Conservation (phyloP, 2,329 filamentous ascomycete genomes). For the Stachybotrys elegans region DNA sequence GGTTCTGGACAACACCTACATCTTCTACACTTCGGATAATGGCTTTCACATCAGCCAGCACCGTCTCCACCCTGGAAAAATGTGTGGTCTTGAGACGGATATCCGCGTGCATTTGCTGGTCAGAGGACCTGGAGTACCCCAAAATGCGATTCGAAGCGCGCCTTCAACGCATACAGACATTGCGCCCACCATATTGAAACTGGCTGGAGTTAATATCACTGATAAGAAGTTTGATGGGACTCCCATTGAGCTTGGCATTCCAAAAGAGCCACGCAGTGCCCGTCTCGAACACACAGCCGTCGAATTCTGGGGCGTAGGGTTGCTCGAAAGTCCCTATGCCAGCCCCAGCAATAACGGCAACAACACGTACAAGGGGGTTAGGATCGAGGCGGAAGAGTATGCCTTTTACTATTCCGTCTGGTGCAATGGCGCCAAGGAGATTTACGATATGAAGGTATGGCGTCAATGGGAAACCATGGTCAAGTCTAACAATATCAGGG, state of each 20-base stretch:
- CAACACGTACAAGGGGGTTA: constrained; percentile 58
- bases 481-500: constrained; percentile 26
- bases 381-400: constrained; percentile 50
- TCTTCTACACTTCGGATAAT: constrained; percentile 49
- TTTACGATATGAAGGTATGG: constrained; percentile 53
- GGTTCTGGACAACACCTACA: constrained; percentile 36
- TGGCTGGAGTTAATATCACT: constrained; percentile 24
- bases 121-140: constrained; percentile 40
- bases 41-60: constrained; percentile 51
- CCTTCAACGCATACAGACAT: constrained; percentile 32
- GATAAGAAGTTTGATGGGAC: constrained; percentile 43
- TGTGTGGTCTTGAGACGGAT: constrained; percentile 46
- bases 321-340: not conserved
- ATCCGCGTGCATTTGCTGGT: constrained; percentile 47
- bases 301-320: constrained; percentile 40
- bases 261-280: constrained; percentile 17
- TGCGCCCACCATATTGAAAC: constrained; percentile 45
- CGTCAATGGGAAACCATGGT: not conserved
- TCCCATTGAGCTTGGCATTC: constrained; percentile 30
- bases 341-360: constrained; percentile 21
- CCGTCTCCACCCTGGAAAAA: constrained; percentile 45
- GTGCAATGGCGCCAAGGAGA: constrained; percentile 63
- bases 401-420: constrained; percentile 63
- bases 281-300: constrained; percentile 42
- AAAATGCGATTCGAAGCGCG: constrained; percentile 13